Evolutionary conservation across 805 yeast species (phyloP).

Genomic region (Spathaspora gorwiae): DNA sequence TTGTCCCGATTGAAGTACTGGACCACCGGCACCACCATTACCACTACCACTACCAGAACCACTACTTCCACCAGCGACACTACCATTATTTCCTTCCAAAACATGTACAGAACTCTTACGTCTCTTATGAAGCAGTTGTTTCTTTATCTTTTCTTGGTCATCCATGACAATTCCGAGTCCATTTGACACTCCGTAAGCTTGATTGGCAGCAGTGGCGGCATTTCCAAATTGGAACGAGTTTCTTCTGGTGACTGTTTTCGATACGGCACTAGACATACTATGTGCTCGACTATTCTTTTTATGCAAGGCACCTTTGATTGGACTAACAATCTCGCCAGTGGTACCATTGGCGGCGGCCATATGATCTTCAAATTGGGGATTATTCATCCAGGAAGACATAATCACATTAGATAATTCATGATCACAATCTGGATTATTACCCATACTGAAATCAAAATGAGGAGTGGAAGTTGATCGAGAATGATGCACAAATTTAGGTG

Average conservation of each 20-base stretch:
- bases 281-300: slow-evolving; percentile 11
- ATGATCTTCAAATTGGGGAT: no score
- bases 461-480: slow-evolving; percentile 6
- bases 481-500: slow-evolving; percentile 3
- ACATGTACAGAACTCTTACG: not conserved
- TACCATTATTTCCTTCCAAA: not conserved
- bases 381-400: slow-evolving; percentile 26
- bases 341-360: no score
- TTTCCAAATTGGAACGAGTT: slow-evolving; percentile 17
- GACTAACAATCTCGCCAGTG: slow-evolving; percentile 6
- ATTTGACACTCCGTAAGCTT: not conserved
- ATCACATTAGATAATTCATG: slow-evolving; percentile 39
- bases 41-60: no score
- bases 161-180: not conserved
- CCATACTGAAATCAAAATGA: slow-evolving; percentile 20
- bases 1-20: not conserved
- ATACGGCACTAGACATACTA: slow-evolving; percentile 5
- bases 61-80: no score
- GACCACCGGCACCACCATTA: not conserved
- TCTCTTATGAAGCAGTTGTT: not conserved
- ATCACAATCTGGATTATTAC: slow-evolving; percentile 13
- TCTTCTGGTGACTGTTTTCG: slow-evolving; percentile 9
- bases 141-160: not conserved
- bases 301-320: not conserved
- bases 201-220: not conserved